Evolutionary conservation across 768 basidiomycete species (phyloP).

Genomic region (Amyloporia xantha): DNA sequence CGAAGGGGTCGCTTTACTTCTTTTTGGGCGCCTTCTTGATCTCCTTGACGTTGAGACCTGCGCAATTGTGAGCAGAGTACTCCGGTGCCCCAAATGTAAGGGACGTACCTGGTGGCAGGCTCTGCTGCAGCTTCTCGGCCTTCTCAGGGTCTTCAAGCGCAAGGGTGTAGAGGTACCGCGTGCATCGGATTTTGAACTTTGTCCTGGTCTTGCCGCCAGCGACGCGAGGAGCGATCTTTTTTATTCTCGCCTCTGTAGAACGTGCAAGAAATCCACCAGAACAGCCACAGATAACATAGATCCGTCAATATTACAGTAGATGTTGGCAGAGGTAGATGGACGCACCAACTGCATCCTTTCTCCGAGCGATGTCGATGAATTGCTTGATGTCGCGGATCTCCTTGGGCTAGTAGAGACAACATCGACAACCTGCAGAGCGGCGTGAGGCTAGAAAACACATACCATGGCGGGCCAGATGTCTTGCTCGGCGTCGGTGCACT

Average conservation of each 20-base stretch:
- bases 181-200: constrained; percentile 99
- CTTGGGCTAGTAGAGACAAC: constrained; percentile 65
- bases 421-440: neutral
- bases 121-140: constrained; percentile 95
- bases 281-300: too few relatives aligned
- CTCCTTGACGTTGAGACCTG: constrained; percentile 70
- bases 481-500: neutral
- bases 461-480: constrained; percentile 2
- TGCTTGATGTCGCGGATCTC: constrained; percentile 98
- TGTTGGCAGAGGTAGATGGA: constrained; percentile 20
- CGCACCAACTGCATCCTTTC: constrained; percentile 96
- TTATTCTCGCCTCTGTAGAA: constrained; percentile 90
- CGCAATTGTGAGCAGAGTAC: neutral
- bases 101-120: constrained; percentile 84
- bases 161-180: constrained; percentile 96
- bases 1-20: constrained; percentile 42
- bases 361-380: constrained; percentile 94
- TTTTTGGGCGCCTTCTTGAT: constrained; percentile 62
- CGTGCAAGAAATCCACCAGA: constrained; percentile 3
- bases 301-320: too few relatives aligned
- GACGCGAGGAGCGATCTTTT: constrained; percentile 74
- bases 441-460: neutral
- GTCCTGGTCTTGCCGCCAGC: constrained; percentile 72
- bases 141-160: constrained; percentile 94
- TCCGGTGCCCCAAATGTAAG: neutral